Conservation (phyloP, 2,329 filamentous ascomycete genomes). For the Cladosporium sp. region DNA sequence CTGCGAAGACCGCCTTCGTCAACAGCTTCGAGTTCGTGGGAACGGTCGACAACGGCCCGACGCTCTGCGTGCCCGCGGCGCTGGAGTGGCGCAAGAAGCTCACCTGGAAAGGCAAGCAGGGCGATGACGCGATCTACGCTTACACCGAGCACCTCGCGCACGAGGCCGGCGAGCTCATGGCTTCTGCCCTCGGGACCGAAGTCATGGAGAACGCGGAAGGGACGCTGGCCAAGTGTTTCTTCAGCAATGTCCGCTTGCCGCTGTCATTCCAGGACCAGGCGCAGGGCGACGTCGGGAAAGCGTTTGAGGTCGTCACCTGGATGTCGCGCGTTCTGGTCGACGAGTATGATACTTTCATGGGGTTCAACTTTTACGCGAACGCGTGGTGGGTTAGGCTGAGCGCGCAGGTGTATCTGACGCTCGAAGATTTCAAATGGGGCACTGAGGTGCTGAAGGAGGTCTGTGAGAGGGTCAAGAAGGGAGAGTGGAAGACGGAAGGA, state of each 20-base stretch:
- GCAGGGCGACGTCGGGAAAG: slow-evolving; percentile 24
- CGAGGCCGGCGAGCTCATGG: slow-evolving; percentile 56
- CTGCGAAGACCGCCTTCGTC: slow-evolving; percentile 55
- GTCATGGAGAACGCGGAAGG: slow-evolving; percentile 61
- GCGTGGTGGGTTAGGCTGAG: slow-evolving; percentile 67
- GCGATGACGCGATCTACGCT: slow-evolving; percentile 61
- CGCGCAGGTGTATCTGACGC: slow-evolving; percentile 77
- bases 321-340: slow-evolving; percentile 37
- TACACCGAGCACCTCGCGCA: slow-evolving; percentile 61
- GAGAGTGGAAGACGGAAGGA: slow-evolving; percentile 31
- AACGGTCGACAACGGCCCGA: slow-evolving; percentile 67
- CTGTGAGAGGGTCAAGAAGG: slow-evolving; percentile 45
- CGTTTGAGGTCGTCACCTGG: slow-evolving; percentile 37
- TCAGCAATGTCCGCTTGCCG: slow-evolving; percentile 70
- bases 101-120: slow-evolving; percentile 28
- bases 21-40: slow-evolving; percentile 69
- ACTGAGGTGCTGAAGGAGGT: slow-evolving; percentile 54
- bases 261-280: slow-evolving; percentile 41
- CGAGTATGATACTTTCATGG: slow-evolving; percentile 66
- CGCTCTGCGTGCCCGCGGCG: slow-evolving; percentile 64
- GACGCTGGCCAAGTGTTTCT: slow-evolving; percentile 56
- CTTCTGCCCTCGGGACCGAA: slow-evolving; percentile 60
- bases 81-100: slow-evolving; percentile 60
- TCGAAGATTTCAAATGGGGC: slow-evolving; percentile 69
- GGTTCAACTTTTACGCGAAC: slow-evolving; percentile 54